A percentile compares a stretch with the other conserved stretches of the same genome.
Conservation (phyloP, 345 rosid species). For the Camelina hispida region DNA sequence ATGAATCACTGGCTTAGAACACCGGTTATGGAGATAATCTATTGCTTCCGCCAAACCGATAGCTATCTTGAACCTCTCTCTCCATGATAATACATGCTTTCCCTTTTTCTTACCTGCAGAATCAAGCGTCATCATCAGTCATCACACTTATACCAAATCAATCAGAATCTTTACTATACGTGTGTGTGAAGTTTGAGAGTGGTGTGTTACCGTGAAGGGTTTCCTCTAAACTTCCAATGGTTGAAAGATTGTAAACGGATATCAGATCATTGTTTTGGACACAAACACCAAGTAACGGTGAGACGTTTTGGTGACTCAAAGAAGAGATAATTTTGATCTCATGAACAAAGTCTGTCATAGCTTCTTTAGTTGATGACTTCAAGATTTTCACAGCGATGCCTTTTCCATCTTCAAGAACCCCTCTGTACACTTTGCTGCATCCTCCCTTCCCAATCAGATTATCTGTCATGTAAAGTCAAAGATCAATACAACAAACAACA, state of each 20-base stretch:
- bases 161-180: not conserved
- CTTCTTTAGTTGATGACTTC: constrained; percentile 62
- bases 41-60: constrained; percentile 74
- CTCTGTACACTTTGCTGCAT: constrained; percentile 69
- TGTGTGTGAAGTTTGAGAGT: not conserved
- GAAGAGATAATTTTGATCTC: constrained; percentile 78
- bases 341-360: constrained; percentile 59
- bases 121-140: not conserved
- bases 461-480: constrained; percentile 46
- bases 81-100: constrained; percentile 60
- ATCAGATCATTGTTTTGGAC: constrained; percentile 54
- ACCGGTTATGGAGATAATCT: constrained; percentile 64
- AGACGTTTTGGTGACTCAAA: constrained; percentile 61
- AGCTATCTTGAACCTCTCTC: constrained; percentile 62
- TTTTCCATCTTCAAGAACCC: constrained; percentile 65
- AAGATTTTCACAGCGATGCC: constrained; percentile 71
- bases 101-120: constrained; percentile 32
- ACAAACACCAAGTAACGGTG: constrained; percentile 68
- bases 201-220: constrained; percentile 61
- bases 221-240: constrained; percentile 76
- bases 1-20: constrained; percentile 73
- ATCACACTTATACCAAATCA: constrained; percentile 6
- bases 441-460: constrained; percentile 86
- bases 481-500: not conserved
- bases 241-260: constrained; percentile 70